Evolutionary conservation across 805 yeast genomes (phyloP).

Genomic region (Starmerella vitae): DNA sequence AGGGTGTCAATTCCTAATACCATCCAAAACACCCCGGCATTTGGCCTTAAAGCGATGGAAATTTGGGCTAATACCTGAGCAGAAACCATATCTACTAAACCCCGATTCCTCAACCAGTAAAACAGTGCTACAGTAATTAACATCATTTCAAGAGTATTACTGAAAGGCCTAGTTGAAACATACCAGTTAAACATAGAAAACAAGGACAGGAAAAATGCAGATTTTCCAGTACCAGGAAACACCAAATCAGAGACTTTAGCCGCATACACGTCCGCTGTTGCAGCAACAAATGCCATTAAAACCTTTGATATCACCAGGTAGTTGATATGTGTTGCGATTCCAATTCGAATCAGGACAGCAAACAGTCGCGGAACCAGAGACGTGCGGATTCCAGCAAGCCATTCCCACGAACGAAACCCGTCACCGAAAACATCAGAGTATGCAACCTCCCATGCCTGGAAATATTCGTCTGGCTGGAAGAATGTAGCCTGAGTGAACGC

Average conservation of each 20-base stretch:
- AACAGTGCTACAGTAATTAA: slow-evolving; percentile 53
- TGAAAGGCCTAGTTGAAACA: slow-evolving; percentile 66
- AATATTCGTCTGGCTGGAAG: slow-evolving; percentile 94
- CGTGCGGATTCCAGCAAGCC: slow-evolving; percentile 64
- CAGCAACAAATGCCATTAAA: slow-evolving; percentile 53
- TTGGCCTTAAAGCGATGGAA: slow-evolving; percentile 69
- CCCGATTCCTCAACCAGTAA: slow-evolving; percentile 51
- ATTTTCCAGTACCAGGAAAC: not conserved
- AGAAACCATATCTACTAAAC: slow-evolving; percentile 2
- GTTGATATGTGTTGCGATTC: slow-evolving; percentile 28
- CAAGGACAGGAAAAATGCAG: slow-evolving; percentile 33
- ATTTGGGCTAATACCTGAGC: slow-evolving; percentile 43
- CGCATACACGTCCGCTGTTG: slow-evolving; percentile 53
- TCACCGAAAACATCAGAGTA: slow-evolving; percentile 59
- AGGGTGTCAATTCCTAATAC: slow-evolving; percentile 36
- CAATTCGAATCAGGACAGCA: slow-evolving; percentile 32
- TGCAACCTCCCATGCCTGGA: slow-evolving; percentile 89
- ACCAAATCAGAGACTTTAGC: slow-evolving; percentile 35
- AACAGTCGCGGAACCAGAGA: slow-evolving; percentile 69
- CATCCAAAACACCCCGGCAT: slow-evolving; percentile 67
- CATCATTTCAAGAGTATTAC: slow-evolving; percentile 68
- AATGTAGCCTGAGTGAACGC: slow-evolving; percentile 54
- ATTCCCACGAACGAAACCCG: slow-evolving; percentile 91
- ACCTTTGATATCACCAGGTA: slow-evolving; percentile 42
- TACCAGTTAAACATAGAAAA: slow-evolving; percentile 71